Evolutionary conservation across 202 grass and related monocot genomes (phyloP).

Genomic region (Miscanthus sacchariflorus): DNA sequence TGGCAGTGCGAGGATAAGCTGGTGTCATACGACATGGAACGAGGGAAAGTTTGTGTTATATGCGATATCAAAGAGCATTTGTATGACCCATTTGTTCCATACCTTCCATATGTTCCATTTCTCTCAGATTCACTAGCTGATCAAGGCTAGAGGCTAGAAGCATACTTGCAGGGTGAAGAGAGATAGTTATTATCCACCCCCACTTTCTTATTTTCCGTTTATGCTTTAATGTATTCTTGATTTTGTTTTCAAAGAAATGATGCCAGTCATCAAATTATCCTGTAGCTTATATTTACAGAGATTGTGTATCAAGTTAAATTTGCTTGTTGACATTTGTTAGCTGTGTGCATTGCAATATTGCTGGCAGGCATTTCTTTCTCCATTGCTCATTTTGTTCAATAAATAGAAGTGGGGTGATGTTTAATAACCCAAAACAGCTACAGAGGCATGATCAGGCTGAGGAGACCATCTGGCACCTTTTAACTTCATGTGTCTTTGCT

Average conservation of each 20-base stretch:
- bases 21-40: slow-evolving; percentile 21
- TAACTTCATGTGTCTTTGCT: not conserved
- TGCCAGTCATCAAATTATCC: not conserved
- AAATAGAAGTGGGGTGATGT: not conserved
- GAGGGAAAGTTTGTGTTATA: slow-evolving; percentile 7
- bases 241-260: not conserved
- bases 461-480: not conserved
- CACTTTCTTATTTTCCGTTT: too few relatives aligned
- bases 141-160: not conserved
- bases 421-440: not conserved
- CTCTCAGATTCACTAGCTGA: not conserved
- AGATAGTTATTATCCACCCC: not conserved
- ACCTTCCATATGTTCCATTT: slow-evolving; percentile 20
- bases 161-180: not conserved
- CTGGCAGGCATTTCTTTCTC: not conserved
- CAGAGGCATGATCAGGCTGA: not conserved
- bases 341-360: not conserved
- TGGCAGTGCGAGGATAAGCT: not conserved
- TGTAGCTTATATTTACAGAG: not conserved
- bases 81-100: not conserved
- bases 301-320: not conserved
- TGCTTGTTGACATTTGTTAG: not conserved
- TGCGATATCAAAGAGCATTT: not conserved
- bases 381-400: not conserved
- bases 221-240: too few relatives aligned